A percentile compares a stretch with the other conserved stretches of the same genome.
These are phyloP conservation scores for Artemisia argyi DNA, from an alignment of 129 eudicot genomes.

Conservation along the genomic window DNA sequence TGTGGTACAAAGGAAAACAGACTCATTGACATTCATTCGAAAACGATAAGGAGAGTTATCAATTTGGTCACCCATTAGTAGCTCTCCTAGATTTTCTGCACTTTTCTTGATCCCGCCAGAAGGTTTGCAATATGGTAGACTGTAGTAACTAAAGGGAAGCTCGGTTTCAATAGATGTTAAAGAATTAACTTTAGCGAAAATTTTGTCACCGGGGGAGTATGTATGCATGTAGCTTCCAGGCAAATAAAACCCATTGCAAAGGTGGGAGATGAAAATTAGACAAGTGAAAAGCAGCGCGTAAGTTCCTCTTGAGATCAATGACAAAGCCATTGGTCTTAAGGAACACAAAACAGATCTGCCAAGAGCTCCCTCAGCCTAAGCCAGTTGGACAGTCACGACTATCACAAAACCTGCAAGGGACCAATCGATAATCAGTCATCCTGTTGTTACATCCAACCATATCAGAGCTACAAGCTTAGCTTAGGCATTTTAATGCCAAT, in stretches of 20 bases:
- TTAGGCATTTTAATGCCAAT: too few species aligned
- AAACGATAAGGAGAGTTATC: slow-evolving; percentile 75
- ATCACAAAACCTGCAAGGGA: slow-evolving; percentile 28
- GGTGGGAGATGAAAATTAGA: slow-evolving; percentile 31
- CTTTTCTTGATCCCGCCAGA: slow-evolving; percentile 61
- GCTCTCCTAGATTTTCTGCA: slow-evolving; percentile 75
- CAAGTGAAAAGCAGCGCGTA: slow-evolving; percentile 30
- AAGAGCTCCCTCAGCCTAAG: slow-evolving; percentile 18
- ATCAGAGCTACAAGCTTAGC: too few species aligned
- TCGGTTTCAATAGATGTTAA: slow-evolving; percentile 70
- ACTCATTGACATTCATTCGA: slow-evolving; percentile 60
- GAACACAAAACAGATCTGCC: slow-evolving; percentile 18
- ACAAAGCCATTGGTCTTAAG: slow-evolving; percentile 42
- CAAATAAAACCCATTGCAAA: slow-evolving; percentile 63
- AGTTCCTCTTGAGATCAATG: slow-evolving; percentile 46
- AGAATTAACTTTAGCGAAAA: slow-evolving; percentile 62
- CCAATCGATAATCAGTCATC: not conserved
- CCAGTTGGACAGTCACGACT: slow-evolving; percentile 12
- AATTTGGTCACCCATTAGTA: slow-evolving; percentile 77
- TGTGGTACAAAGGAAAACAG: slow-evolving; percentile 60
- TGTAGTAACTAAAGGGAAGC: slow-evolving; percentile 72
- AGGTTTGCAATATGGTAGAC: slow-evolving; percentile 71
- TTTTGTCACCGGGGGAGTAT: slow-evolving; percentile 51
- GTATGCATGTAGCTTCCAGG: slow-evolving; percentile 82
- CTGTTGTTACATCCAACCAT: not conserved